Evolutionary conservation across 306 rosid species (phyloP).

Genomic region (Abrus pulchellus): DNA sequence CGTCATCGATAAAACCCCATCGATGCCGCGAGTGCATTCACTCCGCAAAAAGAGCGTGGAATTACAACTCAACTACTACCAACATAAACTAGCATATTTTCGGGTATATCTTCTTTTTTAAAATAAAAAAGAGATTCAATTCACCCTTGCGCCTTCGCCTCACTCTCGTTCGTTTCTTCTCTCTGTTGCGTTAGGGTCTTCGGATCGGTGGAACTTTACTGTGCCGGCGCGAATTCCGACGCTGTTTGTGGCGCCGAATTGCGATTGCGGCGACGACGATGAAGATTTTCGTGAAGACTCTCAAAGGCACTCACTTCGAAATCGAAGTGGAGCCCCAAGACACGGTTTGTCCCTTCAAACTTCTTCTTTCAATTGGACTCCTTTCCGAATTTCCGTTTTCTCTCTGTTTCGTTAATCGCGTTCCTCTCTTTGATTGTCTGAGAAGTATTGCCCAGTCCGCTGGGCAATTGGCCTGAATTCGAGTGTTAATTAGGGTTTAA

Average conservation of each 20-base stretch:
- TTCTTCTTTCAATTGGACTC: neutral
- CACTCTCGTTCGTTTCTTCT: constrained; percentile 35
- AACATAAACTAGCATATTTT: constrained; percentile 43
- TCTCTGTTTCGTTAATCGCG: neutral
- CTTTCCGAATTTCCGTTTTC: neutral
- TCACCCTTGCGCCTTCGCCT: constrained; percentile 48
- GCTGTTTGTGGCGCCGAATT: constrained; percentile 47
- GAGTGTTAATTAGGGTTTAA: constrained; percentile 61
- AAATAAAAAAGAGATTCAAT: neutral
- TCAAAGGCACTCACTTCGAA: constrained; percentile 91
- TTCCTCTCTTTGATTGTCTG: neutral
- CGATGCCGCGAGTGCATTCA: neutral
- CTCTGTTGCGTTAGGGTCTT: constrained; percentile 48
- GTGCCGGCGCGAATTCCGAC: constrained; percentile 48
- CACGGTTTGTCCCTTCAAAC: constrained; percentile 57
- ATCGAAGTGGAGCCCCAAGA: constrained; percentile 80
- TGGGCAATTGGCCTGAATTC: constrained; percentile 5
- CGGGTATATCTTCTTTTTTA: constrained; percentile 30
- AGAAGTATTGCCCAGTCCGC: constrained; percentile 2
- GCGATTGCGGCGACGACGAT: constrained; percentile 51
- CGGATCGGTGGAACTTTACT: constrained; percentile 52
- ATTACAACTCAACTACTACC: neutral
- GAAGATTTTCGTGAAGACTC: constrained; percentile 93
- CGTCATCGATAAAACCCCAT: neutral
- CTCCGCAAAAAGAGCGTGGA: neutral